A percentile compares a stretch with the other conserved stretches of the same genome.
Evolutionary conservation across 2,329 filamentous ascomycete genomes (phyloP).

Genomic region (Pyricularia grisea): DNA sequence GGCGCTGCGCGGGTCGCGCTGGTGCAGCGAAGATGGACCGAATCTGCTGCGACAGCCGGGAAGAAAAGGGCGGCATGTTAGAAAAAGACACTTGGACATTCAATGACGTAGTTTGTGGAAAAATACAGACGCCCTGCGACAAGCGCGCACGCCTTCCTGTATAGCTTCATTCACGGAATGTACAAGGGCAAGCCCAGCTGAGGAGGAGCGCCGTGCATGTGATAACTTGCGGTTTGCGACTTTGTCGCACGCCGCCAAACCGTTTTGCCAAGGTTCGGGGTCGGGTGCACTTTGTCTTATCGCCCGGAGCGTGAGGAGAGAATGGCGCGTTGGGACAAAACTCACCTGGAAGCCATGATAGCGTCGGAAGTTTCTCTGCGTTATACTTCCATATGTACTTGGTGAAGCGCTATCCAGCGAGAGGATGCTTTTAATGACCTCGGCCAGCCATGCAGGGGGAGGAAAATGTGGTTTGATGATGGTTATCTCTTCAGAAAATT

Average conservation of each 20-base stretch:
- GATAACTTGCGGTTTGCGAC: neutral
- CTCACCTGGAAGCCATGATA: conserved; percentile 14
- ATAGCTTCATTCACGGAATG: neutral
- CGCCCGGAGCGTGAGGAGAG: neutral
- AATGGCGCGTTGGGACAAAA: neutral
- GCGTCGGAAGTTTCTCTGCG: neutral
- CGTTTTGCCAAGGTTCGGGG: neutral
- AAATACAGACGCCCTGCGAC: neutral
- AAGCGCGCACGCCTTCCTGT: neutral
- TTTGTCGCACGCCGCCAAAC: neutral
- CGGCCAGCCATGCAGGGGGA: neutral
- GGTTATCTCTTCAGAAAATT: neutral
- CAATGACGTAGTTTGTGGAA: neutral
- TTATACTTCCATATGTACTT: neutral
- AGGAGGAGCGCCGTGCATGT: neutral
- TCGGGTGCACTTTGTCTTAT: neutral
- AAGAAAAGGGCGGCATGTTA: neutral
- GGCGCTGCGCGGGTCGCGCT: conserved; percentile 62
- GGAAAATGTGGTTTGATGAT: neutral
- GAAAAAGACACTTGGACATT: neutral
- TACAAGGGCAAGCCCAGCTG: neutral
- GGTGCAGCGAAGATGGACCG: conserved; percentile 58
- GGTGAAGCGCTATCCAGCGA: neutral
- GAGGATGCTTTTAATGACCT: neutral
- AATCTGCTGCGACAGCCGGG: conserved; percentile 38